Evolutionary conservation across 2,329 filamentous ascomycete genomes (phyloP), one percentile per base, ranked within the genome.

Genomic region (Pleoardoris graminearum): DNA sequence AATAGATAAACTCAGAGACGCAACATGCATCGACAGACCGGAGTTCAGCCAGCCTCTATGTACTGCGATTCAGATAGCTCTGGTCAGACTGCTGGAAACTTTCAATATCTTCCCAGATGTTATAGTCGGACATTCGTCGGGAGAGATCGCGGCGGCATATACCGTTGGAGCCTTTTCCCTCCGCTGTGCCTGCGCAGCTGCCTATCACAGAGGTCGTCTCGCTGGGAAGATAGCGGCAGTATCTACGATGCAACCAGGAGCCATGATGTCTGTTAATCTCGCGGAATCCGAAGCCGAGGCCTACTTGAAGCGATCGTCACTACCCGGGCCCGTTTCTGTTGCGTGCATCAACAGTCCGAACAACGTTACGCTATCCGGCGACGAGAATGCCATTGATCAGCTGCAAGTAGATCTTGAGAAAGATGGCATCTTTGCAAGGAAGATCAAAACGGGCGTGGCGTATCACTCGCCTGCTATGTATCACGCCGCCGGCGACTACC

Each of bases 391-490:
- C 4, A 67, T 79, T 8, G 55, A 68, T 0, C 63, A 70, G 43
- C 51, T 69, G 2, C 62, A 68, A n/a, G 50, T 60, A 1, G 53
- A 57, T 1, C 54, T 79, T 0, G 61, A 74, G 7, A 65, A 69
- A 6, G 59, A 72, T 19, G 57, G 67, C 8, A 67, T 67, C 8
- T 79, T 78, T 52, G 66, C 63, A 3, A 65, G 75, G 0, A 51
- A 62, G 16, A 68, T 79, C 2, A 67, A 70, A 50, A 75, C 77
- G 2, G 71, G 75, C 17, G 68, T 60, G 11, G 77, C 76, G 0
- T 79, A 78, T 47, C 77, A 79, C 47, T 77, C 73, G 0, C 67
- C 70, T 29, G 75, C 77, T 33, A 76, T 76, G 74, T 16, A 37
- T 11, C 21, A 51, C n/a, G 44, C 44, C 27, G 5, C 32, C 3